These are phyloP conservation scores for Polyporus tsugae DNA, from an alignment of 1,284 basidiomycete species.

Conservation along the genomic window DNA sequence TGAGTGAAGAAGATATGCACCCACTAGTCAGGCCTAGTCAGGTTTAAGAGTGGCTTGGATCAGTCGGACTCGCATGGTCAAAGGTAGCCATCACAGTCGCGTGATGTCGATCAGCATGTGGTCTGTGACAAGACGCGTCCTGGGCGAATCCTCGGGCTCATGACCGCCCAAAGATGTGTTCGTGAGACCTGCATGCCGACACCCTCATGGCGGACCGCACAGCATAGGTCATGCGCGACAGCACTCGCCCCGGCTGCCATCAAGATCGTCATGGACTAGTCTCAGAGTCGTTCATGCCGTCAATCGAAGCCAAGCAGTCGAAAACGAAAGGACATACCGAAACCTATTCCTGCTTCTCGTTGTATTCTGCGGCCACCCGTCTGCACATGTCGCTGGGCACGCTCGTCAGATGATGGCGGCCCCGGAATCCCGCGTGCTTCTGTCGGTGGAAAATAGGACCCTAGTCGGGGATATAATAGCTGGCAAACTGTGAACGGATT, in stretches of 20 bases:
- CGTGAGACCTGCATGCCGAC: neutral
- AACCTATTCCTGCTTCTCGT: neutral
- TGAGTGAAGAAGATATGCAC: neutral
- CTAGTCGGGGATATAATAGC: neutral
- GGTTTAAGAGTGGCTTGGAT: too few species aligned
- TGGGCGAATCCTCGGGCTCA: conserved; percentile 5
- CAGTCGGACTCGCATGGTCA: neutral
- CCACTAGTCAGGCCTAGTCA: too few species aligned
- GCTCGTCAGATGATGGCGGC: neutral
- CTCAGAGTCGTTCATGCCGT: neutral
- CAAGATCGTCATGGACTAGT: neutral
- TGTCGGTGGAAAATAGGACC: neutral
- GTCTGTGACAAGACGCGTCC: neutral
- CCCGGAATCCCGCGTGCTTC: neutral
- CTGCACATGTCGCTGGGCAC: neutral
- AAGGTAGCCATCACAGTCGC: neutral
- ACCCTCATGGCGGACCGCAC: neutral
- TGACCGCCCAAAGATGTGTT: neutral
- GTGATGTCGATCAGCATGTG: neutral
- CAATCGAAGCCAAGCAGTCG: neutral
- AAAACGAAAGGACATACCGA: too few species aligned
- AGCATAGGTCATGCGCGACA: neutral
- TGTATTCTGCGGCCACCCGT: neutral
- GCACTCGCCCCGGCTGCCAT: neutral
- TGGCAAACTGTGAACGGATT: neutral